Evolutionary conservation across 2,329 filamentous ascomycete genomes (phyloP), one percentile per base, ranked within the genome.

Genomic region (Epichloe typhina): DNA sequence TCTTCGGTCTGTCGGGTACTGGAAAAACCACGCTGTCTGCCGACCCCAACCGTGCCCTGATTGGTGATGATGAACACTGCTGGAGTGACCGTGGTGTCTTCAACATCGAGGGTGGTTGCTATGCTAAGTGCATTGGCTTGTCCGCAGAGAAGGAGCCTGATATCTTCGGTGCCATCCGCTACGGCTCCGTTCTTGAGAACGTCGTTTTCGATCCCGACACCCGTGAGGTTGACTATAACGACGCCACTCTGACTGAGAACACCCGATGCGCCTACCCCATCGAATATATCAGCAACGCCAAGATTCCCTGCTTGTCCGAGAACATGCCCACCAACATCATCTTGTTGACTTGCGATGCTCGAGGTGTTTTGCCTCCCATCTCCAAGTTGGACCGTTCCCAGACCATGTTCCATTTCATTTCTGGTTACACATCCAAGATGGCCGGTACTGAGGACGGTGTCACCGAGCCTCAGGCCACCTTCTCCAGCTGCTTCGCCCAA

Each of bases 361-460:
- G 93, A 60, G 93, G 93, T 76, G 93, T 98, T 47, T 83, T 98
- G 51, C 93, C 93, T 52, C 93, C 93, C 46, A 97, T 98, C 73
- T 96, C 89, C 63, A 97, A 97, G 79, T 85, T 98, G 67, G 83
- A 86, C 76, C 81, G 85, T 57, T 82, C 88, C 63, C 93, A 97
- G 76, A 95, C 89, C 70, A 97, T 98, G 91, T 98, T 97, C 84
- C 93, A 98, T 80, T 98, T 98, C 83, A 98, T 98, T 73, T 95
- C 88, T 17, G 93, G 93, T 62, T 98, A 98, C 80, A 98, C 93
- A 57, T 97, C 91, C 66, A 98, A 98, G 84, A 98, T 98, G 93
- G 93, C 93, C 58, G 93, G 93, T 64, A 98, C 93, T 36, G 93
- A 98, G 75, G 88, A 96, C 58, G 93, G 93, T 64, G 83, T 98